Conservation (phyloP, 2,329 filamentous ascomycete species). For the Cladophialophora yegresii region DNA sequence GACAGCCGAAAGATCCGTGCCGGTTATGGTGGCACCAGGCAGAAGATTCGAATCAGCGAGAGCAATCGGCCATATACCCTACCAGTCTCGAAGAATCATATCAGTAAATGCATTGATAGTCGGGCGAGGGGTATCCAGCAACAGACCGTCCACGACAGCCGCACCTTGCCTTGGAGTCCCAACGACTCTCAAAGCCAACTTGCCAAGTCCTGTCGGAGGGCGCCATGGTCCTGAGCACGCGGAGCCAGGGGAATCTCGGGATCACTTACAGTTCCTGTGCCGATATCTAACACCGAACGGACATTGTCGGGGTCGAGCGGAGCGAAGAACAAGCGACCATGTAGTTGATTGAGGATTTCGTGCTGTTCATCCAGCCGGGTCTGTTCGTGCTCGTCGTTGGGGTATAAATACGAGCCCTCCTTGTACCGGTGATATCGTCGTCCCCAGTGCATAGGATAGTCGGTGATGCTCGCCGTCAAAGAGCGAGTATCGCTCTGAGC, state of each 20-base stretch:
- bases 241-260: neutral
- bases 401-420: constrained; percentile 50
- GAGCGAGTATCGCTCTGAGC: constrained; percentile 44
- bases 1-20: constrained; percentile 68
- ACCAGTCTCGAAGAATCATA: neutral
- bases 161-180: neutral
- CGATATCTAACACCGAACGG: constrained; percentile 58
- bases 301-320: constrained; percentile 46
- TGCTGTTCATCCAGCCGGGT: constrained; percentile 60
- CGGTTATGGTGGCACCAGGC: constrained; percentile 60
- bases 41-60: constrained; percentile 58
- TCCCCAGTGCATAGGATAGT: constrained; percentile 48
- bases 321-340: constrained; percentile 50
- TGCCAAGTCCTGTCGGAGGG: neutral
- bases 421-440: constrained; percentile 50
- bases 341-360: constrained; percentile 55
- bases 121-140: neutral
- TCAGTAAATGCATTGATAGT: neutral
- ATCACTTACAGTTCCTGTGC: constrained; percentile 59
- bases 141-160: neutral
- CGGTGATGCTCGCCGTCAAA: constrained; percentile 47
- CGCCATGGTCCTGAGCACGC: neutral
- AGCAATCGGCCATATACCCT: constrained; percentile 55
- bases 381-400: constrained; percentile 58
- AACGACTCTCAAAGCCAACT: neutral